Conservation (phyloP, 2,329 filamentous ascomycete species). For the Pseudogymnoascus pannorum region DNA sequence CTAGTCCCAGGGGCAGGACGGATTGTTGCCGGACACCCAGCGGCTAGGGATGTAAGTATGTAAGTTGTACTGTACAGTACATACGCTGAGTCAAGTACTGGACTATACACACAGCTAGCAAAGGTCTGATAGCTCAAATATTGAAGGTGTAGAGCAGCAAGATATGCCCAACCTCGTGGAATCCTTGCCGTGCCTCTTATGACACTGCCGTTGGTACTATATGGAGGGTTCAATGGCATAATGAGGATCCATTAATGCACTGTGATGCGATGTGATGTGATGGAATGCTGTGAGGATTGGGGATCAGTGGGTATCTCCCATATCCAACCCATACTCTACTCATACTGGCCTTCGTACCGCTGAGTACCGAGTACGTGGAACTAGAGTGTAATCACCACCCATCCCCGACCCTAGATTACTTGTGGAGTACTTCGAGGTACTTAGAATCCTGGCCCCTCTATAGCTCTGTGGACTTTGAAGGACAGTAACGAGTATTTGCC, state of each 20-base stretch:
- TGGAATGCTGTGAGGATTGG: background rate
- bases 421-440: background rate
- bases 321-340: background rate
- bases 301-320: background rate
- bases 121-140: background rate
- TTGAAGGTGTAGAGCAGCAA: background rate
- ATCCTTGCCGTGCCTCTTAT: background rate
- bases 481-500: background rate
- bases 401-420: background rate
- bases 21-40: constrained; percentile 1
- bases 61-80: background rate
- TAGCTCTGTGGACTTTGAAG: background rate
- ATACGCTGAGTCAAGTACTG: background rate
- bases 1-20: constrained; percentile 5
- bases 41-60: background rate
- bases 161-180: background rate
- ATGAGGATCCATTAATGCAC: background rate
- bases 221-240: background rate
- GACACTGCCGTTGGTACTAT: background rate
- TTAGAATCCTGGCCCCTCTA: background rate
- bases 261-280: background rate
- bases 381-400: constrained; percentile 1
- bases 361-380: background rate
- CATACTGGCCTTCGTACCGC: background rate
- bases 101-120: background rate